phyloP scores from a whole-genome alignment of 176 grass and related monocot genomes.

The Cymbopogon citratus region DNA sequence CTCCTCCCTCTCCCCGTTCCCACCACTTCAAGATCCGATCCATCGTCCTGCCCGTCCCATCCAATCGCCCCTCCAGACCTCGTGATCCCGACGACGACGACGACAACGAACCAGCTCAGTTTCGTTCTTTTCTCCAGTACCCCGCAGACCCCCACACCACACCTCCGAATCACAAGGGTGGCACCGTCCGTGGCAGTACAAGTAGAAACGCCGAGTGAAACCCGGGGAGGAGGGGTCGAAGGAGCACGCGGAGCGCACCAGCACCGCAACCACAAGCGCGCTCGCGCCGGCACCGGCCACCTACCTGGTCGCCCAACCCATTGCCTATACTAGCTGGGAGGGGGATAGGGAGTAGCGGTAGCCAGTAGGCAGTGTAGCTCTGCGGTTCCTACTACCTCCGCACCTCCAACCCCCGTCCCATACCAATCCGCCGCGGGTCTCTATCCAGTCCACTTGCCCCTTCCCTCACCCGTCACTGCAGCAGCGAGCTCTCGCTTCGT shows the following conservation, averaged over 20 bases:
- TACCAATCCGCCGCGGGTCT: constrained; percentile 11
- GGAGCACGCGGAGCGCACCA: background rate
- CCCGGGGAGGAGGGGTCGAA: background rate
- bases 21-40: constrained; percentile 45
- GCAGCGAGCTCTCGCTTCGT: background rate
- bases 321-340: background rate
- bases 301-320: constrained; percentile 6
- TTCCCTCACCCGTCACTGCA: background rate
- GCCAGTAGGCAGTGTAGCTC: constrained; percentile 2
- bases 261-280: background rate
- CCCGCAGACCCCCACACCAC: background rate
- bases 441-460: constrained; percentile 18
- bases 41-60: background rate
- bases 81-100: constrained; percentile 36
- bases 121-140: constrained; percentile 7
- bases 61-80: background rate
- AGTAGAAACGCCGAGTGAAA: constrained; percentile 31
- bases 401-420: background rate
- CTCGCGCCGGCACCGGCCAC: constrained; percentile 4
- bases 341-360: background rate
- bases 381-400: constrained; percentile 10
- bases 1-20: background rate
- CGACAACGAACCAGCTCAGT: constrained; percentile 28
- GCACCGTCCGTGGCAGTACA: background rate
- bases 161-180: constrained; percentile 19